phyloP scores from a whole-genome alignment of 371 early-diverging fungal species.

The Mortierella sp. region DNA sequence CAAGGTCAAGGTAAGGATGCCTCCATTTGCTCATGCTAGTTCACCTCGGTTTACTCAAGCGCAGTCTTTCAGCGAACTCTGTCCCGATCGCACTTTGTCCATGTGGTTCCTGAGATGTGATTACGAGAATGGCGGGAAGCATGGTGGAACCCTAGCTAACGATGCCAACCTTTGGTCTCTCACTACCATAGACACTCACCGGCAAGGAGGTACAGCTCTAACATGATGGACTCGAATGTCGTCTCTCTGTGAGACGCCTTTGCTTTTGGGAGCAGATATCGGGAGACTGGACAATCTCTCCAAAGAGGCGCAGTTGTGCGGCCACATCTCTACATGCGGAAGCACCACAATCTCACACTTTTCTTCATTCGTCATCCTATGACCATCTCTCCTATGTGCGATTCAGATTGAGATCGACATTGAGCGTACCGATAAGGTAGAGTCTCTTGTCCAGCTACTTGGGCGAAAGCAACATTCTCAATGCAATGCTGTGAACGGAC shows the following conservation, averaged over 20 bases:
- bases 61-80: too few species aligned
- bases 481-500: too few species aligned
- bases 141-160: background rate
- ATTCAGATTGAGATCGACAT: conserved; percentile 92
- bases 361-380: conserved; percentile 2
- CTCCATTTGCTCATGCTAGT: background rate
- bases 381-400: background rate
- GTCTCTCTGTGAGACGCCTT: too few species aligned
- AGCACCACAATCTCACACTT: background rate
- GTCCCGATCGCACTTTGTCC: background rate
- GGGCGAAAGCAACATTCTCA: too few species aligned
- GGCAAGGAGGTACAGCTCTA: conserved; percentile 83
- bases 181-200: conserved; percentile 80
- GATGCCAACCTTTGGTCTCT: background rate
- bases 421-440: conserved; percentile 82
- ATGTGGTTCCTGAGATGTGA: background rate
- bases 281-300: background rate
- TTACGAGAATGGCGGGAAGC: background rate
- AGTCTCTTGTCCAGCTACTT: background rate
- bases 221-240: background rate
- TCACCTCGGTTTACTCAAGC: too few species aligned
- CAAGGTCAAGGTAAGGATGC: conserved; percentile 83
- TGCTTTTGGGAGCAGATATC: background rate
- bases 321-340: background rate
- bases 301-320: conserved; percentile 21